These are phyloP conservation scores for Fusarium sp. DNA, from an alignment of 2,329 filamentous ascomycete genomes.

Conservation along the genomic window DNA sequence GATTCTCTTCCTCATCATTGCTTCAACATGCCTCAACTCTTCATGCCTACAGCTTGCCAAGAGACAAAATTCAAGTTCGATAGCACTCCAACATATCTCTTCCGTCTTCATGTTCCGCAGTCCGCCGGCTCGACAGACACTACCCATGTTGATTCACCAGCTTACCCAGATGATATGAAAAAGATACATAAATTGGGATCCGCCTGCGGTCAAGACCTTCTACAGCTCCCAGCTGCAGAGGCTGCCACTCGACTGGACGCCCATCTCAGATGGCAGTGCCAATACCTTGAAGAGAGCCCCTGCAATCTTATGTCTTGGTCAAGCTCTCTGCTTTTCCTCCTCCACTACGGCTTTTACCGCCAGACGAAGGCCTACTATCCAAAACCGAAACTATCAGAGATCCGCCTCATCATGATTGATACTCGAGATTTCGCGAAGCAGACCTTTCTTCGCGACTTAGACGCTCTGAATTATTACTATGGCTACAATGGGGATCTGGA, in stretches of 20 bases:
- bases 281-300: rapidly evolving
- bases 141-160: background rate
- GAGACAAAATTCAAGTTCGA: background rate
- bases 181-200: background rate
- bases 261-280: background rate
- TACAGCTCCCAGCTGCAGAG: background rate
- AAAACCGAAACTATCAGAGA: rapidly evolving
- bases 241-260: background rate
- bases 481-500: background rate
- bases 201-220: background rate
- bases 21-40: background rate
- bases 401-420: background rate
- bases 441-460: background rate
- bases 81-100: background rate
- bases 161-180: background rate
- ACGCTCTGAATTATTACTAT: background rate
- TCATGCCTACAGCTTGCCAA: rapidly evolving
- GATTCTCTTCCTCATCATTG: background rate
- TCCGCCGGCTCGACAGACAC: too few species aligned
- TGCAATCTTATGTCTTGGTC: background rate
- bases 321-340: background rate
- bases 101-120: background rate
- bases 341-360: background rate
- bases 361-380: rapidly evolving
- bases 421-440: background rate